Evolutionary conservation across 2,329 filamentous ascomycete species (phyloP).

Genomic region (Aspergillus ibericus): DNA sequence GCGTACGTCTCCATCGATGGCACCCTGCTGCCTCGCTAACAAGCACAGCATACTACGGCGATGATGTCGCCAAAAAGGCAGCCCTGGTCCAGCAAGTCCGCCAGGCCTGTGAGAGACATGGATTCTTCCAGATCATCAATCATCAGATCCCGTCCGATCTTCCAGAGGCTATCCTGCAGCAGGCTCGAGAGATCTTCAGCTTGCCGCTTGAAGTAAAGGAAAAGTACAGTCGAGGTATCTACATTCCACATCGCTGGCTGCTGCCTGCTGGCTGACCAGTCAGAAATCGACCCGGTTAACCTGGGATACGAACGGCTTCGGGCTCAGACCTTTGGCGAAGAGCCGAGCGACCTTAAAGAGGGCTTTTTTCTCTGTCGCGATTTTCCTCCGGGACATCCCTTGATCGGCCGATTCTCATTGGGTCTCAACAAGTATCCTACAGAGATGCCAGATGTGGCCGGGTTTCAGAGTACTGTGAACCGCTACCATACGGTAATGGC

Average conservation of each 20-base stretch:
- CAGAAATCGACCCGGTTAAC: slow-evolving; percentile 1
- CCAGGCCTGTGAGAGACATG: slow-evolving; percentile 47
- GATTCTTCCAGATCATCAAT: slow-evolving; percentile 56
- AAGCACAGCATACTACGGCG: neutral
- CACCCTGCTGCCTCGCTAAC: neutral
- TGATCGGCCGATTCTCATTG: slow-evolving; percentile 20
- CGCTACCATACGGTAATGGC: slow-evolving; percentile 18
- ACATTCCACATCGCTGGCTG: neutral
- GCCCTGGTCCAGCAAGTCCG: slow-evolving; percentile 32
- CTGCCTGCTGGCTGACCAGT: neutral
- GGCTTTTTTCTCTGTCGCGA: slow-evolving; percentile 29
- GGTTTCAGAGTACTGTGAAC: slow-evolving; percentile 5
- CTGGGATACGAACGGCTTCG: slow-evolving; percentile 30
- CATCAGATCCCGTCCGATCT: slow-evolving; percentile 48
- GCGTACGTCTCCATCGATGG: neutral
- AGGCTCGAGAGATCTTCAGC: slow-evolving; percentile 50
- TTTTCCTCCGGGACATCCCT: slow-evolving; percentile 17
- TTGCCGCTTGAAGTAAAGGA: slow-evolving; percentile 36
- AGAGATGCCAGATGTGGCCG: slow-evolving; percentile 1
- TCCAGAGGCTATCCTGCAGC: slow-evolving; percentile 45
- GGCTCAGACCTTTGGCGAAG: slow-evolving; percentile 26
- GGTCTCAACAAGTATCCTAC: slow-evolving; percentile 21
- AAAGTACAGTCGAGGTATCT: slow-evolving; percentile 25
- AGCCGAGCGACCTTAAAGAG: slow-evolving; percentile 30
- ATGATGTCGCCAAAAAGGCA: slow-evolving; percentile 6